These are phyloP conservation scores for Chrysanthemum makinoi DNA, from an alignment of 129 eudicot genomes.

Conservation along the genomic window DNA sequence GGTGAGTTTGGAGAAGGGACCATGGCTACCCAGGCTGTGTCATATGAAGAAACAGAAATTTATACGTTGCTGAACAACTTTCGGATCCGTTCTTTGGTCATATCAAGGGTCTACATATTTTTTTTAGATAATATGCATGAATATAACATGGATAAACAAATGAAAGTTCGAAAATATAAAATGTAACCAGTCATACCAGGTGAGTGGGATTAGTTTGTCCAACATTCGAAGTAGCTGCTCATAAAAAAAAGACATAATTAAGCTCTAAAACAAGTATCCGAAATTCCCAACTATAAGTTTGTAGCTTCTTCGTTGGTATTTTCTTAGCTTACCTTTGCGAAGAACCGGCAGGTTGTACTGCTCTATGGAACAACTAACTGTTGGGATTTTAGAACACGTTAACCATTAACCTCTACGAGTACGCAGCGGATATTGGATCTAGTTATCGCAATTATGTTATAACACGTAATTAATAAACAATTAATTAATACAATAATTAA, in stretches of 20 bases:
- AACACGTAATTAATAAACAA: too few species aligned
- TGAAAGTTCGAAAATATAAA: too few species aligned
- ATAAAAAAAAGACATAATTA: background rate
- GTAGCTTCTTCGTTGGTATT: background rate
- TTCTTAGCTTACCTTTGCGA: background rate
- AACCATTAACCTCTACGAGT: too few species aligned
- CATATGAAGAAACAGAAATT: conserved; percentile 75
- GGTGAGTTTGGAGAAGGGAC: conserved; percentile 72
- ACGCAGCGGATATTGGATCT: too few species aligned
- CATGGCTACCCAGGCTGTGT: conserved; percentile 99
- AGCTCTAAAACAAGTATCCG: background rate
- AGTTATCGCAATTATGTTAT: too few species aligned
- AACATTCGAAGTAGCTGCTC: background rate
- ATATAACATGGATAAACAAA: background rate
- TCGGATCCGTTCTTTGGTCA: conserved; percentile 53
- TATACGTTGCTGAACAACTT: conserved; percentile 53
- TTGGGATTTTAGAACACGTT: too few species aligned
- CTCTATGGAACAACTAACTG: conserved; percentile 4
- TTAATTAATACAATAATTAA: too few species aligned
- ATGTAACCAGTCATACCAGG: background rate
- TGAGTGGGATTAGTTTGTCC: background rate
- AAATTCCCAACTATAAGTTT: background rate
- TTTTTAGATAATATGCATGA: background rate
- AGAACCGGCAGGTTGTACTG: background rate
- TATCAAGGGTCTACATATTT: conserved; percentile 47